These are phyloP conservation scores for Penicillium egyptiacum DNA, from an alignment of 495 filamentous ascomycete species.

Conservation along the genomic window DNA sequence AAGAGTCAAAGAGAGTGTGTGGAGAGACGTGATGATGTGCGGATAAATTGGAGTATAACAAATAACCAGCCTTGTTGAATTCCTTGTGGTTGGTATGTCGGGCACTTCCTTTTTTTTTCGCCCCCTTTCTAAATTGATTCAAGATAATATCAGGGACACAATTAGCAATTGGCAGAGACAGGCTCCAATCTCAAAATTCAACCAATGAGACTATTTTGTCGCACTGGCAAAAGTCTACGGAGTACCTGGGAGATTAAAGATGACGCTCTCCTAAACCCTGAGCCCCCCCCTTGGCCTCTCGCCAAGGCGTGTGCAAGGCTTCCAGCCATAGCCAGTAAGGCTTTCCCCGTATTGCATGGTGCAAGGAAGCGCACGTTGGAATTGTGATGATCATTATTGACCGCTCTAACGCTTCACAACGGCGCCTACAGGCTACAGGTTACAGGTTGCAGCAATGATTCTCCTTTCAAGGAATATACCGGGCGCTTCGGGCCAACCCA, in stretches of 20 bases:
- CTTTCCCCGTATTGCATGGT: constrained; percentile 16
- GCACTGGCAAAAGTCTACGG: not conserved
- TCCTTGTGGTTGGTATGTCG: constrained; percentile 10
- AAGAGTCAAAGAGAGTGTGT: not conserved
- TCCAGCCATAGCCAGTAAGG: constrained; percentile 4
- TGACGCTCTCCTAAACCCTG: constrained; percentile 1
- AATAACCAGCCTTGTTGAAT: constrained; percentile 6
- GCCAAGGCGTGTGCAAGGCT: constrained; percentile 3
- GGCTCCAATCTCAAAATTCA: constrained; percentile 1
- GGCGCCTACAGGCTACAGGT: not conserved
- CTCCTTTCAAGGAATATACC: constrained; percentile 2
- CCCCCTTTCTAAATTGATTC: not conserved
- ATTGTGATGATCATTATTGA: constrained; percentile 6
- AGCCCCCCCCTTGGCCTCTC: not conserved
- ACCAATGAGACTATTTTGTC: not conserved
- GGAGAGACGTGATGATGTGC: not conserved
- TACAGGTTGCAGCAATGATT: not conserved
- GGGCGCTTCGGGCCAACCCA: constrained; percentile 11
- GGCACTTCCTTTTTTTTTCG: constrained; percentile 2
- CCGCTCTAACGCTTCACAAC: constrained; percentile 1
- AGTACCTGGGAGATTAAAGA: constrained; percentile 5
- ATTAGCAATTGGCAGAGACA: not conserved
- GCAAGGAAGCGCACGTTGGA: constrained; percentile 17
- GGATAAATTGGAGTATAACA: not conserved
- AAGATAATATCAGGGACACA: not conserved